These are phyloP conservation scores for Xylariaceae sp. DNA, from an alignment of 2,329 filamentous ascomycete species.

Conservation along the genomic window DNA sequence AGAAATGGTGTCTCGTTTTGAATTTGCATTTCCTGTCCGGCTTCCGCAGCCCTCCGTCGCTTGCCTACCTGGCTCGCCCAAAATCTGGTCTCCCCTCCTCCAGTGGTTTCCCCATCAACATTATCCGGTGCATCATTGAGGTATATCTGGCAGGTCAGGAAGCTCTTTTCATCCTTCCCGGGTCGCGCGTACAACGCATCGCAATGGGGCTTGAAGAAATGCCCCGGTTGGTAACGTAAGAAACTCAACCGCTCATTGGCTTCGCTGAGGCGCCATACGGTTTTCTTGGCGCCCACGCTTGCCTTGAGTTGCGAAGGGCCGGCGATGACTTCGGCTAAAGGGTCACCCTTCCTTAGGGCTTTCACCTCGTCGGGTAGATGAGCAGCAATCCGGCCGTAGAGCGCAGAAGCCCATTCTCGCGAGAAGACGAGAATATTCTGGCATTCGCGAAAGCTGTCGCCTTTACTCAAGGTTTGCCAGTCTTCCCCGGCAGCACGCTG, in stretches of 20 bases:
- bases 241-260: constrained; percentile 67
- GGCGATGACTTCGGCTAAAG: constrained; percentile 29
- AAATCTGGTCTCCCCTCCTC: constrained; percentile 35
- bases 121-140: constrained; percentile 34
- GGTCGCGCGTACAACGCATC: constrained; percentile 32
- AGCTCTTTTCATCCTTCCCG: constrained; percentile 37
- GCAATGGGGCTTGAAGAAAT: constrained; percentile 59
- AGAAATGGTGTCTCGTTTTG: constrained; percentile 30
- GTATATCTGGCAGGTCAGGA: constrained; percentile 42
- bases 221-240: constrained; percentile 62
- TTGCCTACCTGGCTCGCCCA: constrained; percentile 35
- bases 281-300: constrained; percentile 33
- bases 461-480: constrained; percentile 33
- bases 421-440: constrained; percentile 35
- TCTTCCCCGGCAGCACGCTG: constrained; percentile 28
- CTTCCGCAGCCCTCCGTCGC: constrained; percentile 33
- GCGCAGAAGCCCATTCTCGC: constrained; percentile 29
- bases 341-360: constrained; percentile 29
- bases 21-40: constrained; percentile 2
- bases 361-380: constrained; percentile 32
- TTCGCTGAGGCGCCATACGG: constrained; percentile 42
- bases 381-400: constrained; percentile 30
- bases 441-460: constrained; percentile 35
- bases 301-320: constrained; percentile 34
- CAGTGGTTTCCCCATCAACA: constrained; percentile 16